Conservation (phyloP, 495 filamentous ascomycete genomes). For the Cercophora scortea region DNA sequence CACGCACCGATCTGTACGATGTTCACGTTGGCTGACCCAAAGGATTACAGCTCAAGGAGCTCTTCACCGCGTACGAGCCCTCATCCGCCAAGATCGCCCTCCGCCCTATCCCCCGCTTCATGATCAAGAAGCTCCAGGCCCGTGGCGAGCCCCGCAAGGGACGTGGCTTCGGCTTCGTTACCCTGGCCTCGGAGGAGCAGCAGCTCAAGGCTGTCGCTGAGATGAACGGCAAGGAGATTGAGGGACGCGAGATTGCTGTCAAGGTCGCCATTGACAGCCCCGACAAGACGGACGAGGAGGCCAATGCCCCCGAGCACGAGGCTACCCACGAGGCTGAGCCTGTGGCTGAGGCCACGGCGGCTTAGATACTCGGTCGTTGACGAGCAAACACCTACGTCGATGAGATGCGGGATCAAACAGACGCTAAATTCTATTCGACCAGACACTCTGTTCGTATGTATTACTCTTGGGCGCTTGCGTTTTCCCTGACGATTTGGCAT, state of each 20-base stretch:
- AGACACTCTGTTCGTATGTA: constrained; percentile 23
- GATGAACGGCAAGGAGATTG: constrained; percentile 99
- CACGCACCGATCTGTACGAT: not conserved
- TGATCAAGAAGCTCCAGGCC: constrained; percentile 99
- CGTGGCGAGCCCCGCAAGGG: constrained; percentile 98
- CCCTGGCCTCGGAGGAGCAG: constrained; percentile 84
- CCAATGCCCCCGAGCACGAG: constrained; percentile 39
- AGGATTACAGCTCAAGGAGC: constrained; percentile 74
- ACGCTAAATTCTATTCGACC: constrained; percentile 20
- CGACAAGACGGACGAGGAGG: constrained; percentile 90
- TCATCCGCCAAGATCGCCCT: constrained; percentile 95
- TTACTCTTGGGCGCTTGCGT: constrained; percentile 26
- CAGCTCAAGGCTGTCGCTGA: constrained; percentile 94
- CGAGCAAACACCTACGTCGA: constrained; percentile 18
- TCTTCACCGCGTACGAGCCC: constrained; percentile 84
- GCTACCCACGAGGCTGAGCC: constrained; percentile 34
- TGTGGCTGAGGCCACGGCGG: constrained; percentile 18
- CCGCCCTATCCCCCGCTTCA: constrained; percentile 96
- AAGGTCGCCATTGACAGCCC: constrained; percentile 99
- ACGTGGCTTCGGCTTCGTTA: constrained; percentile 97
- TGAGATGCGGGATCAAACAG: constrained; percentile 14
- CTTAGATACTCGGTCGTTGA: constrained; percentile 18
- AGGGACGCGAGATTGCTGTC: constrained; percentile 97
- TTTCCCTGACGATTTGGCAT: constrained; percentile 25
- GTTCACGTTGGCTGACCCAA: constrained; percentile 29